These are phyloP conservation scores for Rhizoclosmatium globosum DNA, from an alignment of 192 early-diverging fungal species.

Conservation along the genomic window DNA sequence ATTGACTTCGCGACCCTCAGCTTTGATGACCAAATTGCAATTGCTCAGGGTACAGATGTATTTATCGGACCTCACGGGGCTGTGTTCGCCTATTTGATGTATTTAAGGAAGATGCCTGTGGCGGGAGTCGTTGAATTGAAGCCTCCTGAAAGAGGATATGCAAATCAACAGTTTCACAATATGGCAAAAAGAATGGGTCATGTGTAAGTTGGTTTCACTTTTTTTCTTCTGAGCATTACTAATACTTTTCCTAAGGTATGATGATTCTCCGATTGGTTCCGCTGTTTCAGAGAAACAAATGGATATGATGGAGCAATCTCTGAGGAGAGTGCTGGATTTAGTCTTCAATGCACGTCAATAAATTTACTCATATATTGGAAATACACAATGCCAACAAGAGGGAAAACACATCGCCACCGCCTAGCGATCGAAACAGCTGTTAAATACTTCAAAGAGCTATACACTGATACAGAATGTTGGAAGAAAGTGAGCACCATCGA, in stretches of 20 bases:
- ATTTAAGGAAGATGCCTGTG: conserved; percentile 14
- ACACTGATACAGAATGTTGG: not conserved
- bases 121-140: conserved; percentile 36
- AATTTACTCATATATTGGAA: too few species aligned
- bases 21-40: conserved; percentile 30
- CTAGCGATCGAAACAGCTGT: conserved; percentile 8
- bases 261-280: not conserved
- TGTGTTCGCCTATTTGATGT: conserved; percentile 26
- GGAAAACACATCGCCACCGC: conserved; percentile 3
- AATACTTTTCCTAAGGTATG: not conserved
- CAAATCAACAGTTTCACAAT: conserved; percentile 41
- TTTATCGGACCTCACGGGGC: conserved; percentile 41
- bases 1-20: conserved; percentile 35
- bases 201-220: not conserved
- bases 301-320: not conserved
- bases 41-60: conserved; percentile 36
- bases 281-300: not conserved
- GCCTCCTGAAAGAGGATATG: conserved; percentile 21
- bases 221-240: conserved; percentile 8
- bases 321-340: too few species aligned
- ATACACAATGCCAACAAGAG: not conserved
- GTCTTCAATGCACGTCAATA: too few species aligned
- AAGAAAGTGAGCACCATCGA: conserved; percentile 8
- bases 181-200: conserved; percentile 24
- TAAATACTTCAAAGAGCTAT: conserved; percentile 10